Conservation (phyloP, 2,329 filamentous ascomycete genomes). For the Lasiodiplodia sp. region DNA sequence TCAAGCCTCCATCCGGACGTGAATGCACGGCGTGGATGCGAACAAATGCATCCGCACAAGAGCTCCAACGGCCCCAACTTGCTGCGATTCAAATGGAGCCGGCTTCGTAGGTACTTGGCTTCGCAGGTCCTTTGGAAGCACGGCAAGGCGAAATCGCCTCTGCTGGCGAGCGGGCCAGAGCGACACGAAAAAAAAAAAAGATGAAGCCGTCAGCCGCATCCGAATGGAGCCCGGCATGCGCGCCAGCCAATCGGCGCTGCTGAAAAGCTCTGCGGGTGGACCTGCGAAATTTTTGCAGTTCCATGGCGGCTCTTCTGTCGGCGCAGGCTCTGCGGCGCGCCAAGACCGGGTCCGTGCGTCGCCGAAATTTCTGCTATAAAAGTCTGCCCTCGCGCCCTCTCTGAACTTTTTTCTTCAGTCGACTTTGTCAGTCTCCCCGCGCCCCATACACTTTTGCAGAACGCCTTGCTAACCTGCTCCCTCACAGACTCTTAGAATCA, state of each 20-base stretch:
- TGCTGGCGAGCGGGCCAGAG: not conserved
- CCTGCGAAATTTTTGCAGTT: not conserved
- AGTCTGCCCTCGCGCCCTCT: not conserved
- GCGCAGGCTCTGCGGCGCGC: not conserved
- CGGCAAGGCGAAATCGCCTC: no score
- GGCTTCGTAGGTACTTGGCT: no score
- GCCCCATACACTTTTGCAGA: not conserved
- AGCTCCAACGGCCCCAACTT: no score
- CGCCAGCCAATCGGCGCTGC: not conserved
- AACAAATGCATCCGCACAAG: no score
- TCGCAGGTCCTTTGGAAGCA: no score
- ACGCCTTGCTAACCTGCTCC: not conserved
- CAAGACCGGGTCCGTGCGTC: not conserved
- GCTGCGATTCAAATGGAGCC: no score
- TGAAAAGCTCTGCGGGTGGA: not conserved
- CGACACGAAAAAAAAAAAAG: not conserved
- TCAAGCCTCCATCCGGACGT: no score
- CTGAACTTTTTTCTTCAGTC: constrained; percentile 15
- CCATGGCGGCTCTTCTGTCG: not conserved
- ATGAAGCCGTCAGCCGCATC: not conserved
- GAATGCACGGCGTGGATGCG: no score
- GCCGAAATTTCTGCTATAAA: not conserved
- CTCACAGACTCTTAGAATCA: constrained; percentile 70
- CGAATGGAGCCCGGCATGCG: not conserved
- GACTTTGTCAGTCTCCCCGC: constrained; percentile 9